Evolutionary conservation across 805 yeast species (phyloP), one percentile per base, ranked within the genome.

Genomic region (Saturnispora kantuleensis): DNA sequence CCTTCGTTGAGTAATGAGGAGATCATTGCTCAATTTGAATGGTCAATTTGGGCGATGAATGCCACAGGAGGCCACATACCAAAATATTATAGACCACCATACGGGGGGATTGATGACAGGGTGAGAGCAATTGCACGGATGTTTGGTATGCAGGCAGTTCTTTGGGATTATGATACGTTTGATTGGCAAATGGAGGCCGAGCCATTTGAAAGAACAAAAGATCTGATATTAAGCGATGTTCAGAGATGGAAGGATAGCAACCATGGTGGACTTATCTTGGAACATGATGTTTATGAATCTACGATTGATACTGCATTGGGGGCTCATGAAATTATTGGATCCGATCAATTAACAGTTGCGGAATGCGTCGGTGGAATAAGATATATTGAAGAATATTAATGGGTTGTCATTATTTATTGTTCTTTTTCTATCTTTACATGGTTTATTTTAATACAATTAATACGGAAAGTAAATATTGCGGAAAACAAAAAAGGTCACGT

Each of bases 31-130:
- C 95, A 90, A 59, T 65, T 90, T 33, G 81, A 89, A 62, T 90
- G 98, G 98, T 80, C 94, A 1, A 78, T 87, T 30, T 90, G 97
- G 97, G 96, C 97, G 5, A 85, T 89, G 88, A 89, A 90, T 65
- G 96, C 96, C 1, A 88, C 97, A 0, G 84, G 86, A 0, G 70
- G 79, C 26, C 89, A 88, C 55, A 59, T 84, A 9, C 98, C 98
- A 6, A 82, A 81, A 56, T 90, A 90, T 84, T 90, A 84, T 61
- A 74, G 98, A 52, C 98, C 98, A 0, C 98, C 98, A 1, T 90
- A 86, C 58, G 98, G 97, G 1, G 97, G 95, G 0, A 71, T 86
- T 31, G 98, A 90, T 64, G 81, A 88, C 59, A 68, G 97, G 44
- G 83, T 90, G 1, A 68, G 97, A 46, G 66, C 79, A 2, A 84